Base-by-base conservation (phyloP, 371 early-diverging fungal genomes). In the Circinella minor region DNA sequence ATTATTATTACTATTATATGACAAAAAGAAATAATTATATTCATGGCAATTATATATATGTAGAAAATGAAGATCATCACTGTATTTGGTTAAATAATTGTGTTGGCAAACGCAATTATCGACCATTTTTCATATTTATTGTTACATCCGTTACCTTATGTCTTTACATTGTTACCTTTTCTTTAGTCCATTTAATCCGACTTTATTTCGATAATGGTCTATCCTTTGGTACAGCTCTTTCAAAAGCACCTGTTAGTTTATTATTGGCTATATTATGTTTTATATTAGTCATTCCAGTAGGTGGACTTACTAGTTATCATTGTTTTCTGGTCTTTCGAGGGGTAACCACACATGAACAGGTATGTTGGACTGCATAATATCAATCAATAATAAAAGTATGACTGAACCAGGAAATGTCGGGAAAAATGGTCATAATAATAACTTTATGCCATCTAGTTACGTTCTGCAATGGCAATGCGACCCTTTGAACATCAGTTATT, bases 41-140 rank as follows among this genome's bases (percentile, higher is more conserved):
- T 27, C 27, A 27, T 27, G 27, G 2, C 2, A 27, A 27, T 27
- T 27, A 27, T 27, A 27, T 27, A 27, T 27, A 1, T 27, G 27
- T 27, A 88, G 93, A 91, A 76, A 84, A 88, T 75, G 89, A 91
- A 71, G 96, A 96, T 76, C 96, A 96, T 69, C 97, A 98, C 77
- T 98, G 98, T 72, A 90, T 94, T 17, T 98, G 97, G 97, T 87
- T 95, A 15, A 95, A 91, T 73, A 96, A 95, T 79, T 97, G 97
- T 79, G 85, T 98, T 51, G 98, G 98, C 3, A 90, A 90, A 62
- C 84, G 96, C 68, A 97, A 97, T 78, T 96, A 97, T 79, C 88
- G 93, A 17, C 87, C 88, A 55, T 96, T 96, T 69, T 91, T 92
- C 73, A 86, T 88, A 6, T 95, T 95, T 67, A 83, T 95, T 43